phyloP scores from a whole-genome alignment of 805 yeast species.

The Cyberlindnera bimundalis region DNA sequence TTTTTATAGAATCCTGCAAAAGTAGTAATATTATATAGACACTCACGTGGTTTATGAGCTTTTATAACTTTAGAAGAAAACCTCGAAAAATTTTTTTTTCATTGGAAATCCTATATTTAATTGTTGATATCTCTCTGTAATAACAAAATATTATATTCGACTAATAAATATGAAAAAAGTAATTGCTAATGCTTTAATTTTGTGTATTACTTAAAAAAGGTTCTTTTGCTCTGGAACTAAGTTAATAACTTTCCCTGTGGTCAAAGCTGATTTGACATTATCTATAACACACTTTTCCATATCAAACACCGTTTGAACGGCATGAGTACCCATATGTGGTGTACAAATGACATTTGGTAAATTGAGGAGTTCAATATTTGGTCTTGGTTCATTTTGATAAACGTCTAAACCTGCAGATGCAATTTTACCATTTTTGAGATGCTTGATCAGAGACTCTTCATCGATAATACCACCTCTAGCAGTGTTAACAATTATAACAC shows the following conservation, averaged over 20 bases:
- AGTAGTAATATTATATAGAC: no score
- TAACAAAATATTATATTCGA: no score
- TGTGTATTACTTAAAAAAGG: no score
- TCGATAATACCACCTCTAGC: conserved; percentile 55
- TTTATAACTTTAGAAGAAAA: no score
- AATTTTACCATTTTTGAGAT: conserved; percentile 40
- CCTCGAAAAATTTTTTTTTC: no score
- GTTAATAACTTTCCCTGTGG: conserved; percentile 46
- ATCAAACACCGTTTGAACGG: conserved; percentile 38
- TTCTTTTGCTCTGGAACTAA: conserved; percentile 49
- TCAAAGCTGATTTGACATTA: conserved; percentile 37
- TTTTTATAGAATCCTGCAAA: no score
- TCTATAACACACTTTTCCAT: conserved; percentile 39
- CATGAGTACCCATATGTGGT: conserved; percentile 59
- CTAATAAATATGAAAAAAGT: no score
- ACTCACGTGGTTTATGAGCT: no score
- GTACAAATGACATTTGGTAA: conserved; percentile 43
- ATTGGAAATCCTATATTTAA: no score
- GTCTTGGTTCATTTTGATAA: conserved; percentile 48
- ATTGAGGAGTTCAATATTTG: conserved; percentile 23
- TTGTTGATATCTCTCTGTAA: no score
- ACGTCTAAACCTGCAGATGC: conserved; percentile 57
- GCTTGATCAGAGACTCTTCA: conserved; percentile 43
- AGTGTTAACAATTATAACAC: conserved; percentile 48
- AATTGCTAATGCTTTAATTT: no score